A percentile compares a stretch with the other conserved stretches of the same genome.
Conservation (phyloP, 176 grass and related monocot species). For the Pontederia paniculata region DNA sequence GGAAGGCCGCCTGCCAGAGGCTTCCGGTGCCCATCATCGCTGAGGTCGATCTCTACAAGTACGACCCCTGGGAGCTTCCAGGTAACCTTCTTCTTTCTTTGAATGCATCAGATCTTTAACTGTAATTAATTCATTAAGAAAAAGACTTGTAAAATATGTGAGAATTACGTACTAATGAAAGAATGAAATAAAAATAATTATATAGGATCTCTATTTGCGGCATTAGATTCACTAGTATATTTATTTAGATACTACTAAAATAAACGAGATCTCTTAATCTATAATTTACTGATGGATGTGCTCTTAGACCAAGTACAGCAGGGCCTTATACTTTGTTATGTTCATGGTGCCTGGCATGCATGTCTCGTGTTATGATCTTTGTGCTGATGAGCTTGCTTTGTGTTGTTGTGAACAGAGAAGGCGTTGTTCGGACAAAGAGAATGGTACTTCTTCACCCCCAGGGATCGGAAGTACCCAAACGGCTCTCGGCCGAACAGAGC, state of each 20-base stretch:
- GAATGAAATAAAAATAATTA: neutral
- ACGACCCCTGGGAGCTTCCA: conserved; percentile 40
- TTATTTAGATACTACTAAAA: too few species aligned
- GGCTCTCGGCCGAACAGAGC: conserved; percentile 9
- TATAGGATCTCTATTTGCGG: neutral
- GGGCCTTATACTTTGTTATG: too few species aligned
- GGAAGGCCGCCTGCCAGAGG: neutral
- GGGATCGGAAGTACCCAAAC: conserved; percentile 9
- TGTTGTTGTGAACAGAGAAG: neutral
- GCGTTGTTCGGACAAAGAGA: conserved; percentile 7
- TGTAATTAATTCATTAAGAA: too few species aligned
- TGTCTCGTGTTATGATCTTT: too few species aligned
- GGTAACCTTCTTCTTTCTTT: too few species aligned
- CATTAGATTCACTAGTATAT: neutral
- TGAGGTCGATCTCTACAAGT: conserved; percentile 83
- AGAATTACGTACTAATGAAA: too few species aligned
- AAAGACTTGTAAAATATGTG: too few species aligned
- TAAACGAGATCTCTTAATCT: too few species aligned
- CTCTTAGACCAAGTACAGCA: too few species aligned
- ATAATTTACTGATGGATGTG: too few species aligned
- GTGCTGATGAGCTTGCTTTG: neutral
- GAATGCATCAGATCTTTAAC: too few species aligned
- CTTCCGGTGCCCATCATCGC: conserved; percentile 44
- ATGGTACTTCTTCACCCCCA: conserved; percentile 13
- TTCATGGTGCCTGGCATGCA: too few species aligned